Conservation (phyloP, 2,329 filamentous ascomycete genomes). For the Lasiodiplodia hormozganensis region DNA sequence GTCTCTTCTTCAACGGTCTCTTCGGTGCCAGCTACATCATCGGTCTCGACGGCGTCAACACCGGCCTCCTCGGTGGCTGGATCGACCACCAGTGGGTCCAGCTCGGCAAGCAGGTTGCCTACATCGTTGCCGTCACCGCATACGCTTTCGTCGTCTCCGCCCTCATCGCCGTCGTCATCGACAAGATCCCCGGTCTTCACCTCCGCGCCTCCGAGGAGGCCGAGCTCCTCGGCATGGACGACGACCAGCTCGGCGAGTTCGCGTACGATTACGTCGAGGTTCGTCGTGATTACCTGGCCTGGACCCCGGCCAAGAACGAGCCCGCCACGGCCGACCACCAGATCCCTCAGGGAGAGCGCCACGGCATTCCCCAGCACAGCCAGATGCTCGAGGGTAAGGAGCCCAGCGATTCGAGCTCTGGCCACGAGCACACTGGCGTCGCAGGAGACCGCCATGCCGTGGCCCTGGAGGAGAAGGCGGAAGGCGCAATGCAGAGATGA, state of each 20-base stretch:
- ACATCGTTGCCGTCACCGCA: slow-evolving; percentile 69
- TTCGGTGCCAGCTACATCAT: slow-evolving; percentile 79
- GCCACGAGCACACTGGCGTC: slow-evolving; percentile 56
- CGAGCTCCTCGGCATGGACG: slow-evolving; percentile 86
- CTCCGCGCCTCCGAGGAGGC: slow-evolving; percentile 82
- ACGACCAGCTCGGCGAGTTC: slow-evolving; percentile 89
- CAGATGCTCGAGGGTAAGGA: slow-evolving; percentile 67
- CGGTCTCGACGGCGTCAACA: slow-evolving; percentile 76
- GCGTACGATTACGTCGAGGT: slow-evolving; percentile 92
- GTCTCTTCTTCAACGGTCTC: slow-evolving; percentile 78
- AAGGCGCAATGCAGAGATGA: slow-evolving; percentile 14
- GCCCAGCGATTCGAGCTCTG: slow-evolving; percentile 51
- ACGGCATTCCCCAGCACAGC: slow-evolving; percentile 75
- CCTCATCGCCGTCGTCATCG: slow-evolving; percentile 75
- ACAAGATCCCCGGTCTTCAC: slow-evolving; percentile 77
- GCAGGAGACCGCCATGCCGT: slow-evolving; percentile 61
- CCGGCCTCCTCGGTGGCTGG: slow-evolving; percentile 71
- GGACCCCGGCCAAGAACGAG: slow-evolving; percentile 77
- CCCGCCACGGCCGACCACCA: slow-evolving; percentile 65
- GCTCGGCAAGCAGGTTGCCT: slow-evolving; percentile 81
- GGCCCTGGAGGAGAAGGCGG: slow-evolving; percentile 52
- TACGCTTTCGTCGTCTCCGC: slow-evolving; percentile 79
- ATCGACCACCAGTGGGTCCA: slow-evolving; percentile 76
- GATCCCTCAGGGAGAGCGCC: slow-evolving; percentile 69
- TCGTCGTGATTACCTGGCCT: slow-evolving; percentile 84